Percentiles rank a stretch among this genome's conserved stretches.
These are phyloP conservation scores for Cladobotryum protrusum DNA, from an alignment of 2,329 filamentous ascomycete species.

Conservation along the genomic window DNA sequence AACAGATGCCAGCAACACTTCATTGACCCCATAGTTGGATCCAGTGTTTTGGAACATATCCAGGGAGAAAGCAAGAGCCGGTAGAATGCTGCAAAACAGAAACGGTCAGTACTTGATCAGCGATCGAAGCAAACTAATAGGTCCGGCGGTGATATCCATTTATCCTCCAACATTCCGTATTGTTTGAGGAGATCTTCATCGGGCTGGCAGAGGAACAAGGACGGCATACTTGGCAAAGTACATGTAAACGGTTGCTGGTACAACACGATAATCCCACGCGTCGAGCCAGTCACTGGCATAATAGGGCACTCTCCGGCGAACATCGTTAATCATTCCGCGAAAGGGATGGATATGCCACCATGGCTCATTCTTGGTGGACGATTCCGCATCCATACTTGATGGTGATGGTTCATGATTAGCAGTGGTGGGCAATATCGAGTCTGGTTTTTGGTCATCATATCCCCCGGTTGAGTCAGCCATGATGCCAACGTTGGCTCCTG, in stretches of 20 bases:
- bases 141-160: too few relatives aligned
- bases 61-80: constrained; percentile 80
- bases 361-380: constrained; percentile 9
- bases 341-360: constrained; percentile 77
- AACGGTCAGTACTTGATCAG: too few relatives aligned
- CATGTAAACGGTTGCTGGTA: constrained; percentile 86
- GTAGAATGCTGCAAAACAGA: constrained; percentile 59
- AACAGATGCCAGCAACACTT: constrained; percentile 81
- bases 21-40: constrained; percentile 82
- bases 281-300: constrained; percentile 80
- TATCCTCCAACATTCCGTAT: too few relatives aligned
- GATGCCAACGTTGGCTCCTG: too few relatives aligned
- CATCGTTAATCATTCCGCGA: constrained; percentile 72
- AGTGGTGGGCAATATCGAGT: too few relatives aligned
- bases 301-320: constrained; percentile 67
- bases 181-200: too few relatives aligned
- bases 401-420: too few relatives aligned
- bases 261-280: constrained; percentile 84
- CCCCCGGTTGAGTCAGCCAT: too few relatives aligned
- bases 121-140: too few relatives aligned
- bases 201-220: background rate
- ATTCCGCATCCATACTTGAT: too few relatives aligned
- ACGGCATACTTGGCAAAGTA: constrained; percentile 78
- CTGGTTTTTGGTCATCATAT: too few relatives aligned
- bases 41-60: constrained; percentile 90